Percentiles rank a stretch among this genome's conserved stretches.
Conservation (phyloP, 495 filamentous ascomycete genomes). For the Xylaria longipes region DNA sequence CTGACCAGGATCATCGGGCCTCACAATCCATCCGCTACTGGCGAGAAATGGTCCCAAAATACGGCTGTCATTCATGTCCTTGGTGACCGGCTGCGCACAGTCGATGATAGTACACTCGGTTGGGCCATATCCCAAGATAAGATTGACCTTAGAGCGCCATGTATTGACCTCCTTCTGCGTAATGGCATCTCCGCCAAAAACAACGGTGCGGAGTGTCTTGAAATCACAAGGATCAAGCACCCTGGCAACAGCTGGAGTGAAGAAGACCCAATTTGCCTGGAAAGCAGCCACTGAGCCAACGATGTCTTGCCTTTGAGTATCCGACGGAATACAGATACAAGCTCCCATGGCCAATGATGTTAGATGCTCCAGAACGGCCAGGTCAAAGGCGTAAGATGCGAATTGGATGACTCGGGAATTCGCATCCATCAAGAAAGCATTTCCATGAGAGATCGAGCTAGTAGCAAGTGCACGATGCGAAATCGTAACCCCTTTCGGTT, state of each 20-base stretch:
- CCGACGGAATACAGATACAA: slow-evolving; percentile 36
- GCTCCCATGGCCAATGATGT: slow-evolving; percentile 53
- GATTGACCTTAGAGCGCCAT: slow-evolving; percentile 7
- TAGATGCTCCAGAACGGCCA: slow-evolving; percentile 58
- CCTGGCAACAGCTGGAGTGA: slow-evolving; percentile 17
- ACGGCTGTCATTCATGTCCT: slow-evolving; percentile 19
- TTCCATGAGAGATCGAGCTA: slow-evolving; percentile 35
- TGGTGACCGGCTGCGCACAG: not conserved
- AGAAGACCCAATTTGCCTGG: slow-evolving; percentile 7
- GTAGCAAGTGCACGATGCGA: slow-evolving; percentile 54
- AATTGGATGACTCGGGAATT: slow-evolving; percentile 58
- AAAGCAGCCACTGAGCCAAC: not conserved
- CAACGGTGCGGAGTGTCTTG: not conserved
- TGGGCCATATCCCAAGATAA: slow-evolving; percentile 10
- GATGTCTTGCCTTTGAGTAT: slow-evolving; percentile 10
- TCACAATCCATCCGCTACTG: slow-evolving; percentile 57
- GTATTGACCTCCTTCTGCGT: not conserved
- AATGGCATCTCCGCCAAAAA: slow-evolving; percentile 16
- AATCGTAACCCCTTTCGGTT: slow-evolving; percentile 51
- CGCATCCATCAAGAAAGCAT: slow-evolving; percentile 42
- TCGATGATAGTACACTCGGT: slow-evolving; percentile 13
- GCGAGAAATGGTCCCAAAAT: slow-evolving; percentile 56
- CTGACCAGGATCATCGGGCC: slow-evolving; percentile 52
- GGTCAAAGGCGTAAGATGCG: slow-evolving; percentile 63
- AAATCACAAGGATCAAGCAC: slow-evolving; percentile 13